Conservation (phyloP, 805 yeast genomes). For the Wickerhamomyces sydowiorum region DNA sequence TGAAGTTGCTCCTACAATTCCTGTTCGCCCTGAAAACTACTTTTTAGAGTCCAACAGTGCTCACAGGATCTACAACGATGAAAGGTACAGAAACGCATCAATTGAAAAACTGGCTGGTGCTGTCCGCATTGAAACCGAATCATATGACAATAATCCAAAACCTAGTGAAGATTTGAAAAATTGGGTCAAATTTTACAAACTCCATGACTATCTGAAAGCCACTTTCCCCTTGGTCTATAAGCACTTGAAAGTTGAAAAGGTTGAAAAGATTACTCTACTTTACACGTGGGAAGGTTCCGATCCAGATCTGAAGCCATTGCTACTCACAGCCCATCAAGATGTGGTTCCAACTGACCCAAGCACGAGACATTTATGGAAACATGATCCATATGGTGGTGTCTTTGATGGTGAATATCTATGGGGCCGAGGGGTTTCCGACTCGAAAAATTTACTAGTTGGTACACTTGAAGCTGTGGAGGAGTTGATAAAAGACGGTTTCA, state of each 20-base stretch:
- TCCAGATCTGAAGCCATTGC: constrained; percentile 48
- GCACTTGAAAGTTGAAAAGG: constrained; percentile 41
- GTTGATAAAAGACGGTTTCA: constrained; percentile 42
- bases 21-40: not conserved
- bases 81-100: constrained; percentile 23
- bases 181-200: constrained; percentile 28
- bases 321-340: constrained; percentile 79
- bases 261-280: constrained; percentile 62
- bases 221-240: constrained; percentile 51
- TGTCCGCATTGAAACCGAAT: constrained; percentile 57
- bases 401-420: constrained; percentile 59
- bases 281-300: constrained; percentile 61
- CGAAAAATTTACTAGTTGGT: constrained; percentile 64
- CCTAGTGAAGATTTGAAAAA: constrained; percentile 25
- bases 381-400: constrained; percentile 61
- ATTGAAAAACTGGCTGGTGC: constrained; percentile 48
- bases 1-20: not conserved
- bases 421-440: constrained; percentile 79
- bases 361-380: constrained; percentile 55
- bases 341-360: constrained; percentile 73
- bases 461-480: constrained; percentile 62
- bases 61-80: constrained; percentile 1
- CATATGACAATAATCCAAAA: constrained; percentile 38
- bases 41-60: not conserved
- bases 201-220: constrained; percentile 43